phyloP scores from a whole-genome alignment of 1,284 basidiomycete species.

The Cryptococcus depauperatus region DNA sequence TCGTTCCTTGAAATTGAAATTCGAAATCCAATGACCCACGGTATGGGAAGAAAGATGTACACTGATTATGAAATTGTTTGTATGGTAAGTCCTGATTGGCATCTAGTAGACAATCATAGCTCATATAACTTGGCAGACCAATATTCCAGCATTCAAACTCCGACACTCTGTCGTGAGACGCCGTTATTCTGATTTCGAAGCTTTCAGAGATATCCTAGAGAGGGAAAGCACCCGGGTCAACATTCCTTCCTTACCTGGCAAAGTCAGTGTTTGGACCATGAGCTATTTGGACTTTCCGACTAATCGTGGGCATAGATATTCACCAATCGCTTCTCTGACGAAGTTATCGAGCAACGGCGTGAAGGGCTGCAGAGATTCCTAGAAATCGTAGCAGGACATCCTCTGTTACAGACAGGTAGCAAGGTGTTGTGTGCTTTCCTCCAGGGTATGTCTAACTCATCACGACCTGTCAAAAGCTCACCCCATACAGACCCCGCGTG shows the following conservation, averaged over 20 bases:
- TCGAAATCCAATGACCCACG: conserved; percentile 91
- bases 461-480: not conserved
- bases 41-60: conserved; percentile 95
- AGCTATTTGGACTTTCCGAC: no score
- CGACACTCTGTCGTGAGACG: conserved; percentile 88
- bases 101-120: not conserved
- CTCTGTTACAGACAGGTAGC: conserved; percentile 91
- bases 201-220: conserved; percentile 96
- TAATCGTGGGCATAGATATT: conserved; percentile 53
- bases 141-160: conserved; percentile 97
- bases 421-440: conserved; percentile 95
- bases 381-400: conserved; percentile 94
- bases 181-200: conserved; percentile 97
- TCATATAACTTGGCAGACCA: conserved; percentile 56
- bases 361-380: conserved; percentile 94
- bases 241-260: conserved; percentile 92
- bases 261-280: conserved; percentile 44
- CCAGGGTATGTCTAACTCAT: conserved; percentile 50
- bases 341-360: conserved; percentile 84
- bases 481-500: conserved; percentile 32
- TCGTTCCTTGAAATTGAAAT: conserved; percentile 99
- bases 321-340: conserved; percentile 93
- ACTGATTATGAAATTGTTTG: conserved; percentile 99
- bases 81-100: conserved; percentile 56
- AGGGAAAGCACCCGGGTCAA: conserved; percentile 94